phyloP scores from a whole-genome alignment of 1,139 yeast species.

The Nakaseomyces glabratus region DNA sequence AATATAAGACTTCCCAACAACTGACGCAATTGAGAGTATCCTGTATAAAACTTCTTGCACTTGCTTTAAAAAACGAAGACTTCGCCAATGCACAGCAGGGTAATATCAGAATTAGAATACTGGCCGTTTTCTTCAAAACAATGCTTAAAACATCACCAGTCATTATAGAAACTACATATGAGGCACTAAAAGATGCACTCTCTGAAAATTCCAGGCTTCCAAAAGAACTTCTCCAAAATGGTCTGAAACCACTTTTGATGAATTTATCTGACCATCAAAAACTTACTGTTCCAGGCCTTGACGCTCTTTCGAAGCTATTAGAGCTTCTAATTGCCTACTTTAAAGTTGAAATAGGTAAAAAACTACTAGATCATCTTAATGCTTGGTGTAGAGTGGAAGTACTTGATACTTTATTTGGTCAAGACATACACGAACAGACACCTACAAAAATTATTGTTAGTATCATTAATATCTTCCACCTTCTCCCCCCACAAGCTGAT shows the following conservation, averaged over 20 bases:
- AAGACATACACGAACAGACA: conserved; percentile 52
- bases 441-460: conserved; percentile 83
- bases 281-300: conserved; percentile 79
- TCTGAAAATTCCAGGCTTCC: conserved; percentile 86
- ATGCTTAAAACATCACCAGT: conserved; percentile 77
- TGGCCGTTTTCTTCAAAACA: conserved; percentile 92
- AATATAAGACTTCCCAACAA: conserved; percentile 81
- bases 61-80: conserved; percentile 76
- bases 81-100: conserved; percentile 71
- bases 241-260: conserved; percentile 90
- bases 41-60: conserved; percentile 72
- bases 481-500: conserved; percentile 85
- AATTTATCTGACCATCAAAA: conserved; percentile 89
- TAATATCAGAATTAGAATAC: conserved; percentile 71
- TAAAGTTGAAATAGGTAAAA: conserved; percentile 93
- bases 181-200: conserved; percentile 74
- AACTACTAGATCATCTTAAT: conserved; percentile 82
- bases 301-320: conserved; percentile 78
- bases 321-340: conserved; percentile 86
- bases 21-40: conserved; percentile 79
- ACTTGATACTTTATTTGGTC: conserved; percentile 35
- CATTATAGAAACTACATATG: conserved; percentile 88
- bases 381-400: conserved; percentile 93
- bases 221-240: conserved; percentile 84
- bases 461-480: conserved; percentile 82